Evolutionary conservation across 1,139 yeast genomes (phyloP).

Genomic region (Suhomyces chickasaworum): DNA sequence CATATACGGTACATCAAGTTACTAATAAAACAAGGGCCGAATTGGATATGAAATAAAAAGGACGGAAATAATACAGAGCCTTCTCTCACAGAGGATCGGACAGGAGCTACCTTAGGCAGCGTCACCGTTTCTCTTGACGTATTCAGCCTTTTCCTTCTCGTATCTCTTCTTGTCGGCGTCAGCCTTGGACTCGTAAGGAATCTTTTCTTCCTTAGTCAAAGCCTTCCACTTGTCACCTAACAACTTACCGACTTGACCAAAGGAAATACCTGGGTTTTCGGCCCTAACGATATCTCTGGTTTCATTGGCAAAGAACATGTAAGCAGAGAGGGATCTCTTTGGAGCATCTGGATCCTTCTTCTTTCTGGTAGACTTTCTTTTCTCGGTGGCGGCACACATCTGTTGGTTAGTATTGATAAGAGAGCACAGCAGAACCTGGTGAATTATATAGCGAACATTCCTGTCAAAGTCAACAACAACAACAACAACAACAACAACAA

Average conservation of each 20-base stretch:
- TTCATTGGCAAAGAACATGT: conserved; percentile 98
- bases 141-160: conserved; percentile 93
- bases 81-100: conserved; percentile 7
- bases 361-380: conserved; percentile 52
- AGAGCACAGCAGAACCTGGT: conserved; percentile 1
- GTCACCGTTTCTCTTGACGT: conserved; percentile 52
- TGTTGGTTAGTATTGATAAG: conserved; percentile 16
- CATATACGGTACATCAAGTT: conserved; percentile 14
- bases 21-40: conserved; percentile 15
- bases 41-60: conserved; percentile 13
- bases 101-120: conserved; percentile 8
- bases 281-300: conserved; percentile 93
- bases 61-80: conserved; percentile 13
- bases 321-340: conserved; percentile 95
- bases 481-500: no score
- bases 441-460: conserved; percentile 3
- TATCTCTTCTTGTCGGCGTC: conserved; percentile 96
- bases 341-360: conserved; percentile 97
- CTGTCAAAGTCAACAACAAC: no score
- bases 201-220: conserved; percentile 74
- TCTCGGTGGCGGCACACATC: conserved; percentile 35
- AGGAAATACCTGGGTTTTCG: conserved; percentile 91
- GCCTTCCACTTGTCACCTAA: conserved; percentile 98
- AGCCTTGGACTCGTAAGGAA: conserved; percentile 90
- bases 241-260: conserved; percentile 89